Evolutionary conservation across 768 basidiomycete species (phyloP).

Genomic region (Rickenella mellea): DNA sequence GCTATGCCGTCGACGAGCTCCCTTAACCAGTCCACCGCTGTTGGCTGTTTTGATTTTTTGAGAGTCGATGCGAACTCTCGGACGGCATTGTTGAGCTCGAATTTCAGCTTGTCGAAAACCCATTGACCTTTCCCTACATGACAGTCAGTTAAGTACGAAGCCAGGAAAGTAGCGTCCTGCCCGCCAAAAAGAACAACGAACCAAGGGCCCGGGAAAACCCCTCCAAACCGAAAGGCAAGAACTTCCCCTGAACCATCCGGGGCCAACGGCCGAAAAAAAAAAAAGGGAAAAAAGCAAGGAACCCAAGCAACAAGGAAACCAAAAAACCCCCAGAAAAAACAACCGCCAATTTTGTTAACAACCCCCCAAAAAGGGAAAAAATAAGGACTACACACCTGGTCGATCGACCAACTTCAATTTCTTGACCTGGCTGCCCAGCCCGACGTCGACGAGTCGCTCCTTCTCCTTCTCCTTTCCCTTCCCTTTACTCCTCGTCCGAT

Average conservation of each 20-base stretch:
- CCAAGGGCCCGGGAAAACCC: conserved; percentile 54
- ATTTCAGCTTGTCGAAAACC: conserved; percentile 47
- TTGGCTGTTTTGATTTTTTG: conserved; percentile 5
- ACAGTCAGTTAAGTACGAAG: too few species aligned
- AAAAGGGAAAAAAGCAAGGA: neutral
- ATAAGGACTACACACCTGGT: conserved; percentile 23
- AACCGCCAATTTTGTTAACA: conserved; percentile 12
- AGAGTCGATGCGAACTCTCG: conserved; percentile 31
- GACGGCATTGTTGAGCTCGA: conserved; percentile 52
- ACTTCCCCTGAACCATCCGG: neutral
- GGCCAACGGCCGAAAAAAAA: neutral
- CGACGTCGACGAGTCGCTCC: conserved; percentile 8
- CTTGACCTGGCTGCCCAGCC: conserved; percentile 24
- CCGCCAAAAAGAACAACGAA: conserved; percentile 41
- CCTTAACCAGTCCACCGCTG: conserved; percentile 44
- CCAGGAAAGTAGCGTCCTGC: conserved; percentile 8
- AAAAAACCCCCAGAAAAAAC: neutral
- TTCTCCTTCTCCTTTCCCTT: conserved; percentile 16
- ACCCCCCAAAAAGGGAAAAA: neutral
- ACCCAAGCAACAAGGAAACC: neutral
- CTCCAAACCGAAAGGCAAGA: conserved; percentile 33
- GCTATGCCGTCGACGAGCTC: conserved; percentile 45
- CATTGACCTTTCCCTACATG: conserved; percentile 44
- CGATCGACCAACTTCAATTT: conserved; percentile 38
- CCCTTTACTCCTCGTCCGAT: conserved; percentile 34